These are phyloP conservation scores for Aspergillus sp. DNA, from an alignment of 2,329 filamentous ascomycete species.

Conservation along the genomic window DNA sequence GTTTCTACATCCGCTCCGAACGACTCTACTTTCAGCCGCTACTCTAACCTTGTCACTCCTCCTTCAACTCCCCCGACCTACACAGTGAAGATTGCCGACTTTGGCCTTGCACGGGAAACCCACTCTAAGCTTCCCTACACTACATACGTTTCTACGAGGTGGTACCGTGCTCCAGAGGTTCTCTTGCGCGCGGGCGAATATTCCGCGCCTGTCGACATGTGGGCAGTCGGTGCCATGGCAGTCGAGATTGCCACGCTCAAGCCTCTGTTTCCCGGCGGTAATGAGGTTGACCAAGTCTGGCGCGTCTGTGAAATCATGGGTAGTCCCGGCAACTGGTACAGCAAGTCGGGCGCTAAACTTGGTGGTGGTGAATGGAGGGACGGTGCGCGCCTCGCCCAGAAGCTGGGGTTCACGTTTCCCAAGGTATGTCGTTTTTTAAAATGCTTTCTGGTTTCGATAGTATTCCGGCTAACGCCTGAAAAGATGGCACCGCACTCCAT, in stretches of 20 bases:
- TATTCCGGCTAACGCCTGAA: slow-evolving; percentile 14
- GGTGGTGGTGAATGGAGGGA: slow-evolving; percentile 98
- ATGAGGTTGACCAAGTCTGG: slow-evolving; percentile 99
- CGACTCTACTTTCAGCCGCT: slow-evolving; percentile 89
- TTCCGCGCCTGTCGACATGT: slow-evolving; percentile 96
- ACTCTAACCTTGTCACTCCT: slow-evolving; percentile 90
- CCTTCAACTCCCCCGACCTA: slow-evolving; percentile 92
- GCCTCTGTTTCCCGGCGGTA: slow-evolving; percentile 93
- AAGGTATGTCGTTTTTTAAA: slow-evolving; percentile 56
- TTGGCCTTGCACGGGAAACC: slow-evolving; percentile 94
- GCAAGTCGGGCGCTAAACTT: slow-evolving; percentile 81
- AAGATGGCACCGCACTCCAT: slow-evolving; percentile 97
- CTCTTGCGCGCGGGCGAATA: slow-evolving; percentile 93
- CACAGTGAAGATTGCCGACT: slow-evolving; percentile 98
- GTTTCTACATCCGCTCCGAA: slow-evolving; percentile 87
- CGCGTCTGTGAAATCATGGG: slow-evolving; percentile 99
- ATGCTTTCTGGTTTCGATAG: no score
- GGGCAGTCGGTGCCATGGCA: slow-evolving; percentile 98
- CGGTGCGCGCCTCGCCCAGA: slow-evolving; percentile 86
- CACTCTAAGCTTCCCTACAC: slow-evolving; percentile 97
- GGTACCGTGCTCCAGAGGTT: slow-evolving; percentile 94
- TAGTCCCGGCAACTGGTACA: slow-evolving; percentile 97
- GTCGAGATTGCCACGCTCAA: slow-evolving; percentile 97
- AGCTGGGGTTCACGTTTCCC: slow-evolving; percentile 97
- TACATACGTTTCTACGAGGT: slow-evolving; percentile 96